Evolutionary conservation across 129 eudicot species (phyloP), one percentile per base, ranked within the genome.

Genomic region (sunflower (Helianthus annuus)): DNA sequence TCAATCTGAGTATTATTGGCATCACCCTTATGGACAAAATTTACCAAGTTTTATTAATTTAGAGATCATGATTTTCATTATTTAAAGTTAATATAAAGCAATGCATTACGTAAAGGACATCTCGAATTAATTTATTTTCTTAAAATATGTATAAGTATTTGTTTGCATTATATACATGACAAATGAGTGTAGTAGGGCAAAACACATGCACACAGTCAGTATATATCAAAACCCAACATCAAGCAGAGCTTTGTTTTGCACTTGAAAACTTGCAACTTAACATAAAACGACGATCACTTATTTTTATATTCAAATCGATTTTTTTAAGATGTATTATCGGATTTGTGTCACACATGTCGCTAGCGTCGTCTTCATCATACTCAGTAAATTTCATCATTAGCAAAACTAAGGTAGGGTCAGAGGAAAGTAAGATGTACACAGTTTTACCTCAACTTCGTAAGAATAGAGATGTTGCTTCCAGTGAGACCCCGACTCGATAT

Each of bases 11-110:
- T 57, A 40, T 38, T 27, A 42, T 69, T 80, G 84, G 80, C 83
- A 69, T 40, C 44, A 57, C 48, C 70, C 83, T 69, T 70, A 57
- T 67, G 52, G 85, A 80, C 88, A 80, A 84, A 72, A 7, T n/a
- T 36, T 12, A 45, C 38, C 64, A 65, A 27, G 36, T 14, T 67
- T 10, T 27, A 55, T 55, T 64, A 59, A 70, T 70, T 27, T 11
- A 48, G 9, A 40, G 36, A 70, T 70, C 53, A 13, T 15, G 45
- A 17, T 57, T 15, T 54, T 58, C 15, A 40, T 4, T 14, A 48
- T 40, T 40, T 52, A 57, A 66, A 59, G 36, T 69, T 9, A 66
- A 57, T 44, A 57, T 53, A 80, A 76, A 59, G 14, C 52, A 46
- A 64, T 58, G 24, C 15, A 62, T 69, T 72, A 69, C 85, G 79